phyloP scores from a whole-genome alignment of 2,329 filamentous ascomycete species.

The Tolypocladium cylindrosporum region DNA sequence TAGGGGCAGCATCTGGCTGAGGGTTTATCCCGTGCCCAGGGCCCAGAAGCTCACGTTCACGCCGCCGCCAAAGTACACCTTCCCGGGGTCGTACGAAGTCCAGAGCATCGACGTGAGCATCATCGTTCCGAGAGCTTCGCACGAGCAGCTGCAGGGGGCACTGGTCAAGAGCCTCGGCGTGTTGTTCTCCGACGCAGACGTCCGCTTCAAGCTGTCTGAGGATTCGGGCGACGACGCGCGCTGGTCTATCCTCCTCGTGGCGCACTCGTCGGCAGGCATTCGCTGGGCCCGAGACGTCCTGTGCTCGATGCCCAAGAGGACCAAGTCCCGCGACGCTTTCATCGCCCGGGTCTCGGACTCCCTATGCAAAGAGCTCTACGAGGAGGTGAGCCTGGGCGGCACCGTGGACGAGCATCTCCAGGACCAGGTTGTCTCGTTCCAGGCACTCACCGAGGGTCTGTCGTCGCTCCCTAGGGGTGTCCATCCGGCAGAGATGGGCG shows the following conservation, averaged over 20 bases:
- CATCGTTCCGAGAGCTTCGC: constrained; percentile 35
- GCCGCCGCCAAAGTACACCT: constrained; percentile 10
- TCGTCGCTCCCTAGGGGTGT: constrained; percentile 33
- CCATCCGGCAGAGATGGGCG: constrained; percentile 4
- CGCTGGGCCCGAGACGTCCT: constrained; percentile 40
- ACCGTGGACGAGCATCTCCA: constrained; percentile 48
- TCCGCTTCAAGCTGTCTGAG: constrained; percentile 35
- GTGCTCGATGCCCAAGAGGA: constrained; percentile 30
- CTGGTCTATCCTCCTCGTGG: constrained; percentile 48
- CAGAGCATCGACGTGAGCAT: constrained; percentile 39
- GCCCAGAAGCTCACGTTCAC: constrained; percentile 27
- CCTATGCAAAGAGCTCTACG: constrained; percentile 34
- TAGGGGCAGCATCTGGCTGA: constrained; percentile 35
- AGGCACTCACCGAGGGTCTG: constrained; percentile 43
- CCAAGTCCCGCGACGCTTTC: constrained; percentile 14
- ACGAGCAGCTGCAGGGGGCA: constrained; percentile 26
- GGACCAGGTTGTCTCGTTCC: constrained; percentile 52
- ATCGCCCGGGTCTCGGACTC: constrained; percentile 32
- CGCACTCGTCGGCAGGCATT: constrained; percentile 32
- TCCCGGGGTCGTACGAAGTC: constrained; percentile 24
- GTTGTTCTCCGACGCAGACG: constrained; percentile 32
- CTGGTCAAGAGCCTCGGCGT: constrained; percentile 28
- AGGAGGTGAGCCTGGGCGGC: constrained; percentile 33
- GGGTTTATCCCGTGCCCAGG: constrained; percentile 19
- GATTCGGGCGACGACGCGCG: constrained; percentile 40